Percentiles rank a stretch among this genome's conserved stretches.
These are phyloP conservation scores for Hippophae gyantsensis DNA, from an alignment of 306 rosid species.

Conservation along the genomic window DNA sequence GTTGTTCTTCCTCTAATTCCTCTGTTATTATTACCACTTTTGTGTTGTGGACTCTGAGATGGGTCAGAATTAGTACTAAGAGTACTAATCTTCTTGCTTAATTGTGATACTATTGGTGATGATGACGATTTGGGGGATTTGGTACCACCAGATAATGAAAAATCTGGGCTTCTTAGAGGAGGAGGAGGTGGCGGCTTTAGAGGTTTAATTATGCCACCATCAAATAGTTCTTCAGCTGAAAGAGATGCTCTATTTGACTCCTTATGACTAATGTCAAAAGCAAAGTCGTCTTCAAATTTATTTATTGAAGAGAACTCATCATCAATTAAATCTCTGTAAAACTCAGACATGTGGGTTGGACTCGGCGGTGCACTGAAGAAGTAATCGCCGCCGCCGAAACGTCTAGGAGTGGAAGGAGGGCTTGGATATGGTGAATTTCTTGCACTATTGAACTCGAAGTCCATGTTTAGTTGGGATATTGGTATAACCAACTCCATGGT, in stretches of 20 bases:
- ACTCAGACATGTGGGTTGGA: too few species aligned
- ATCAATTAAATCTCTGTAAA: too few species aligned
- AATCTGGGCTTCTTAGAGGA: conserved; percentile 1
- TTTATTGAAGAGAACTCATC: too few species aligned
- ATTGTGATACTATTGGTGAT: not conserved
- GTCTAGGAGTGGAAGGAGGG: too few species aligned
- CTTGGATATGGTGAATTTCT: too few species aligned
- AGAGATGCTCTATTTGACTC: conserved; percentile 36
- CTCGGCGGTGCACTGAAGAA: too few species aligned
- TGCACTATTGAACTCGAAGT: too few species aligned
- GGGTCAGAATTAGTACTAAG: too few species aligned
- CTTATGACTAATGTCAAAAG: conserved; percentile 33
- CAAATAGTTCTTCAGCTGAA: conserved; percentile 79
- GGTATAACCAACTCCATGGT: too few species aligned
- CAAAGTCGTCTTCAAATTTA: conserved; percentile 34
- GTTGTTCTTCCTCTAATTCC: conserved; percentile 53
- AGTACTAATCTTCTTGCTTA: conserved; percentile 22
- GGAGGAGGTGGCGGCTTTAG: conserved; percentile 23
- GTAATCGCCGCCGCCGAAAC: too few species aligned
- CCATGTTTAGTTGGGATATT: too few species aligned
- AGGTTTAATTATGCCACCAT: conserved; percentile 58
- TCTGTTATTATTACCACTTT: conserved; percentile 7
- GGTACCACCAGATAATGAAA: not conserved
- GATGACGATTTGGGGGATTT: conserved; percentile 20
- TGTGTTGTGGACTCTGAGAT: conserved; percentile 2